Base-by-base conservation (phyloP, 2,329 filamentous ascomycete species). In the Aspergillus bombycis region DNA sequence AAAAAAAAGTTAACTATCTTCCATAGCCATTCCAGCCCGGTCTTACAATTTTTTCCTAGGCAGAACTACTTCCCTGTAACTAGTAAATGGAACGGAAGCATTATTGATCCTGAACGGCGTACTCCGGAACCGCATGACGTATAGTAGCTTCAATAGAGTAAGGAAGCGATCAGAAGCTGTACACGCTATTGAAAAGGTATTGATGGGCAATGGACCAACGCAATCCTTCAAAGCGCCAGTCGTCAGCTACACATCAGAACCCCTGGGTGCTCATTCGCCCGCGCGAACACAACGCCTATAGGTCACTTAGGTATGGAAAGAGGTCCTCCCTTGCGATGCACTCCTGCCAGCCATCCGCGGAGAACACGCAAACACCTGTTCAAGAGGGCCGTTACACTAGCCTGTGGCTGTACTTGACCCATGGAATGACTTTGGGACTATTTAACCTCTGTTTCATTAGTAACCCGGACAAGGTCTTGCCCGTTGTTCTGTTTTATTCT, bases 341-440 rank as follows among this genome's bases (percentile, higher is more conserved):
- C 19, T 32, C 28, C 28, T 34, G 48, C 48, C 45, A 48, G 45
- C 21, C 45, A 26, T 48, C 48, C 48, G 28, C 48, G 4, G 28
- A n/a, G 26, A 32, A 32, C 48, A 32, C 48, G 48, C 48, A 52
- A 52, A 52, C 48, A 52, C 48, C 48, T 52, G 48, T 52, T 52
- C 48, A 52, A 52, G 48, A 52, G 28, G 14, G 12, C 48, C 48
- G 48, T 52, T 52, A 34, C 28, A 52, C 48, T 52, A 52, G 14
- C 21, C 28, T 10, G 28, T 52, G 16, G 28, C 48, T 52, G 48
- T n/a, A 32, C 48, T 32, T 9, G 16, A 52, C 4, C 48, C 28
- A 28, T 32, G 48, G 28, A 52, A 32, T 32, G 19, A 11, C 28
- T 30, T 52, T 32, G 26, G 8, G 32, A 52, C 48, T 52, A 52